Percentiles rank a stretch among this genome's conserved stretches.
Evolutionary conservation across 1,284 basidiomycete species (phyloP).

Genomic region (Cerioporus squamosus): DNA sequence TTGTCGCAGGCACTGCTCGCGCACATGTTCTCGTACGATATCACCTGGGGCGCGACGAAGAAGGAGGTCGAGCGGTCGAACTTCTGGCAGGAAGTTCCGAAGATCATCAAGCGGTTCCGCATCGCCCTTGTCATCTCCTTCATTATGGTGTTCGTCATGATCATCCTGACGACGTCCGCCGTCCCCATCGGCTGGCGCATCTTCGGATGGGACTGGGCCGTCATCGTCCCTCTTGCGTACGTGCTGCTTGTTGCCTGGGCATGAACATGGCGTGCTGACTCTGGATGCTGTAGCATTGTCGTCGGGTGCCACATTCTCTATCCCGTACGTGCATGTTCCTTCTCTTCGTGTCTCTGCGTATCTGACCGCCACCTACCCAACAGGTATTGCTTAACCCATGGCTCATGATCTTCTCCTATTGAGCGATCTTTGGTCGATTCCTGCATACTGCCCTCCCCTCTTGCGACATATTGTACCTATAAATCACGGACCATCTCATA

Average conservation of each 20-base stretch:
- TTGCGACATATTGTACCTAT: neutral
- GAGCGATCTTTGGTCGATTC: neutral
- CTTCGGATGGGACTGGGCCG: slow-evolving; percentile 62
- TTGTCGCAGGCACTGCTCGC: slow-evolving; percentile 75
- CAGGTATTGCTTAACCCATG: slow-evolving; percentile 79
- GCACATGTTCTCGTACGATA: slow-evolving; percentile 84
- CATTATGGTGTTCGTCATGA: slow-evolving; percentile 53
- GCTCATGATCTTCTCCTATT: slow-evolving; percentile 26
- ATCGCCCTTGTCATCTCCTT: slow-evolving; percentile 60
- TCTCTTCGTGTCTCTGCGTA: neutral
- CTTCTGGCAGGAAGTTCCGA: slow-evolving; percentile 88
- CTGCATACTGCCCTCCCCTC: neutral
- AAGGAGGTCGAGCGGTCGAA: slow-evolving; percentile 84
- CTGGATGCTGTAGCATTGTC: slow-evolving; percentile 51
- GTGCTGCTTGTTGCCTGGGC: slow-evolving; percentile 30
- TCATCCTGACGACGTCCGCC: slow-evolving; percentile 54
- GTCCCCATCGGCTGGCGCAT: slow-evolving; percentile 70
- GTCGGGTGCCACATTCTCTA: slow-evolving; percentile 69
- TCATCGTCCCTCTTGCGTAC: slow-evolving; percentile 69
- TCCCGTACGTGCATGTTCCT: slow-evolving; percentile 49
- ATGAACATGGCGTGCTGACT: neutral
- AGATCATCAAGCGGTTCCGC: slow-evolving; percentile 78
- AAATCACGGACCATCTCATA: too few relatives aligned
- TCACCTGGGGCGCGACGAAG: slow-evolving; percentile 79
- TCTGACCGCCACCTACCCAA: neutral